phyloP scores from a whole-genome alignment of 1,284 basidiomycete species.

The Sanghuangporus sanghuang region DNA sequence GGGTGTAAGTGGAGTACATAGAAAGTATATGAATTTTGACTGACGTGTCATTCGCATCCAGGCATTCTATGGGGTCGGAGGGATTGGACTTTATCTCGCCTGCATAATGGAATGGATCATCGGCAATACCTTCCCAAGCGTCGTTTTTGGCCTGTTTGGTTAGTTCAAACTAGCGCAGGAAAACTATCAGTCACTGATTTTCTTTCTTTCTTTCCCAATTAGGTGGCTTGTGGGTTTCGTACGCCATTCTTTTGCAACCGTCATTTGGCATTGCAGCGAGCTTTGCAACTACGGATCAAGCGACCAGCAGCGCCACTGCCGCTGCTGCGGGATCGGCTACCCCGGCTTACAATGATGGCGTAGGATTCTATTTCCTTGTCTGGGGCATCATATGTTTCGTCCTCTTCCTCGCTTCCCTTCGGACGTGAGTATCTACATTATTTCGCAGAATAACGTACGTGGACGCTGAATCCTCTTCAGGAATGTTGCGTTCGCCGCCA shows the following conservation, averaged over 20 bases:
- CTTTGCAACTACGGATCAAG: conserved; percentile 13
- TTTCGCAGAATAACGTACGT: neutral
- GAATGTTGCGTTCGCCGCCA: neutral
- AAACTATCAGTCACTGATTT: neutral
- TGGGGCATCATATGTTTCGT: conserved; percentile 18
- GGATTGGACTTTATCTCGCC: conserved; percentile 16
- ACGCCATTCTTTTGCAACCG: neutral
- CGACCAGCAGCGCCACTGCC: conserved; percentile 13
- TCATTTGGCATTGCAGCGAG: neutral
- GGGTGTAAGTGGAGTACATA: neutral
- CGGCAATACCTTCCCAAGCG: conserved; percentile 19
- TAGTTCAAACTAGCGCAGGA: neutral
- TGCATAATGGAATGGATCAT: conserved; percentile 17
- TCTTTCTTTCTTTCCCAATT: neutral
- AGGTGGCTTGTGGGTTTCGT: neutral
- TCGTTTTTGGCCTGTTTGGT: conserved; percentile 20
- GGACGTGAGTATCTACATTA: conserved; percentile 15
- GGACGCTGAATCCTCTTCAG: neutral
- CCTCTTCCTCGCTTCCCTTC: conserved; percentile 15
- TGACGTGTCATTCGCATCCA: neutral
- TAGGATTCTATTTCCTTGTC: conserved; percentile 18
- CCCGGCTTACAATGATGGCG: conserved; percentile 15
- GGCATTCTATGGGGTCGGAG: conserved; percentile 17
- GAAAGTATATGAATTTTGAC: neutral
- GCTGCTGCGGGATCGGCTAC: conserved; percentile 15